These are phyloP conservation scores for Kodamaea ohmeri DNA, from an alignment of 1,139 yeast species.

Conservation along the genomic window DNA sequence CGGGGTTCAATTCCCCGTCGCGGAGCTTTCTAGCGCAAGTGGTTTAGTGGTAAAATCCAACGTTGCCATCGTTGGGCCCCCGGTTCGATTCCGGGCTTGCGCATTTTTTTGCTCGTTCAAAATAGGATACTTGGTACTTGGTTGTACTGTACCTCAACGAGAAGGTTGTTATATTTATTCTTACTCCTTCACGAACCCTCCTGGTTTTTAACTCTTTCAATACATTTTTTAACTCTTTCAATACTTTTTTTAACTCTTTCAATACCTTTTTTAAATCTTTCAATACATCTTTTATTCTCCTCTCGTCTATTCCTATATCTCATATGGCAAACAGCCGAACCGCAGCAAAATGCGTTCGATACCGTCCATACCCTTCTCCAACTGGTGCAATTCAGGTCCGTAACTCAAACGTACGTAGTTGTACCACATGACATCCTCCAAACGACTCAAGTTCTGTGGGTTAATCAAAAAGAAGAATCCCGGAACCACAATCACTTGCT, in stretches of 20 bases:
- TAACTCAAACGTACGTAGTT: slow-evolving; percentile 61
- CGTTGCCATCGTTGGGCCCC: slow-evolving; percentile 8
- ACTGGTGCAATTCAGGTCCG: slow-evolving; percentile 58
- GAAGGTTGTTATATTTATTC: too few species aligned
- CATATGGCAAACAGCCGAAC: slow-evolving; percentile 23
- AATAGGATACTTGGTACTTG: neutral
- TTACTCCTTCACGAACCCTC: too few species aligned
- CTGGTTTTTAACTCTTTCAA: neutral
- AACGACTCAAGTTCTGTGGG: slow-evolving; percentile 59
- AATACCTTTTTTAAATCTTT: neutral
- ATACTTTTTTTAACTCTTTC: neutral
- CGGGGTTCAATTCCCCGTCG: slow-evolving; percentile 73
- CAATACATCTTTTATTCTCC: neutral
- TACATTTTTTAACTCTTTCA: neutral
- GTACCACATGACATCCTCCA: slow-evolving; percentile 65
- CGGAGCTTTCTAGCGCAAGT: slow-evolving; percentile 36
- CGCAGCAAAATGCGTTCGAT: slow-evolving; percentile 55
- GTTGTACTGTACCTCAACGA: too few species aligned
- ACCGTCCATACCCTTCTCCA: slow-evolving; percentile 65
- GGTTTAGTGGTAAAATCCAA: slow-evolving; percentile 7
- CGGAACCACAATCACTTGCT: slow-evolving; percentile 62
- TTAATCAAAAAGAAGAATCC: slow-evolving; percentile 67
- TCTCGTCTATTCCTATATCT: neutral
- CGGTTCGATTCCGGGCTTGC: slow-evolving; percentile 7
- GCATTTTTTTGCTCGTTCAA: neutral